Evolutionary conservation across 164 flowering plant genomes (phyloP), one percentile per base, ranked within the genome.

Genomic region (Magnolia changhungtana): DNA sequence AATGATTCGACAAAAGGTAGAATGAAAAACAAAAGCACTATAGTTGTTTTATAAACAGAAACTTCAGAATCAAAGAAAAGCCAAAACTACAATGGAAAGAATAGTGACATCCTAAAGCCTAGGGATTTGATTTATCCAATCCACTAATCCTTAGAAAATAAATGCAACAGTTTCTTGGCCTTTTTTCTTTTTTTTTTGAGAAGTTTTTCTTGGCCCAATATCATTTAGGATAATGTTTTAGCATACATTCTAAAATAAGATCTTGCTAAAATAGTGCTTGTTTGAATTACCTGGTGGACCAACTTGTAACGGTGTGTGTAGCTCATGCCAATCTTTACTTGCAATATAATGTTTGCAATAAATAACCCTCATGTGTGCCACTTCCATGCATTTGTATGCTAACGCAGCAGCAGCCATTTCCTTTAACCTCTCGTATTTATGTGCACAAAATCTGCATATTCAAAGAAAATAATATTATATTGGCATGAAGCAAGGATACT

Each of bases 331-430:
- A 73, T 89, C 89, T 79, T 83, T 85, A 77, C 71, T 77, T 37
- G 82, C 74, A 82, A 70, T 80, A 5, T 74, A 76, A 79, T 85
- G 80, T 79, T 83, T 87, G 71, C 75, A 88, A 77, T 87, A 90
- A 72, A 89, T 83, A 31, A 89, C 85, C 85, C 89, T 85, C 91
- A 91, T 80, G 81, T 85, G 87, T 45, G 98, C 92, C 78, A 93
- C 96, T 79, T 95, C 98, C 85, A 86, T 80, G 79, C 98, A 95
- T 82, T 95, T 95, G 84, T 90, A 93, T 59, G 96, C 94, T 82
- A 95, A 82, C 67, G 98, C 88, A 80, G 97, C 93, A 71, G 90
- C 86, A 73, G 92, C 90, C 93, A 90, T 89, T 65, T 89, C 90
- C 76, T 84, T 77, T 76, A 63, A 29, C 73, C 72, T 86, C 80